Conservation (phyloP, 257 asterid genomes). For the Solanum ossicruentum region DNA sequence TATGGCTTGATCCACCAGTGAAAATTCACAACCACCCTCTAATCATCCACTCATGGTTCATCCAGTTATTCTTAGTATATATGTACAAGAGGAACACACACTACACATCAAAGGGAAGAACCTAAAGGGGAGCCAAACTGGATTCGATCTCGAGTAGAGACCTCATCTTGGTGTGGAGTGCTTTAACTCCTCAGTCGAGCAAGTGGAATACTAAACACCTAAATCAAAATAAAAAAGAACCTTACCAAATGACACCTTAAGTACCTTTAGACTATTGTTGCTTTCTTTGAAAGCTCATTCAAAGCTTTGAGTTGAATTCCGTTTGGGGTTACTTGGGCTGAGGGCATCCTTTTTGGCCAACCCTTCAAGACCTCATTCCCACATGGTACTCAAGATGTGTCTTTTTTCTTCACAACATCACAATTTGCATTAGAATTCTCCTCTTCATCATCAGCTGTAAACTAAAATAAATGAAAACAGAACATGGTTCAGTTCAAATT, state of each 20-base stretch:
- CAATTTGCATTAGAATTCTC: slow-evolving; percentile 3
- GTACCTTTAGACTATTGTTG: slow-evolving; percentile 10
- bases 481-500: neutral
- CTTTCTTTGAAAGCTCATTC: slow-evolving; percentile 11
- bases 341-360: slow-evolving; percentile 50
- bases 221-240: neutral
- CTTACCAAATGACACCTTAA: slow-evolving; percentile 22
- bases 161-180: neutral
- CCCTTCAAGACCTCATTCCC: slow-evolving; percentile 61
- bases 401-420: slow-evolving; percentile 3
- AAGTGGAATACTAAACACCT: neutral
- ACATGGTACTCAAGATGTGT: slow-evolving; percentile 16
- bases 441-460: slow-evolving; percentile 10
- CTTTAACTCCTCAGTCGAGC: neutral
- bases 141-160: neutral
- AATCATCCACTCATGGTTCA: neutral
- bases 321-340: slow-evolving; percentile 44
- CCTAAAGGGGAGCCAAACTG: neutral
- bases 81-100: neutral
- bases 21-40: neutral
- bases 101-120: neutral
- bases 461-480: neutral
- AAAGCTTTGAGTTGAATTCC: slow-evolving; percentile 24
- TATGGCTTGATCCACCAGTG: neutral
- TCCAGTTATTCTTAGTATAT: neutral